Percentiles rank a stretch among this genome's conserved stretches.
Evolutionary conservation across 2,329 filamentous ascomycete species (phyloP).

Genomic region (Ilyonectria destructans): DNA sequence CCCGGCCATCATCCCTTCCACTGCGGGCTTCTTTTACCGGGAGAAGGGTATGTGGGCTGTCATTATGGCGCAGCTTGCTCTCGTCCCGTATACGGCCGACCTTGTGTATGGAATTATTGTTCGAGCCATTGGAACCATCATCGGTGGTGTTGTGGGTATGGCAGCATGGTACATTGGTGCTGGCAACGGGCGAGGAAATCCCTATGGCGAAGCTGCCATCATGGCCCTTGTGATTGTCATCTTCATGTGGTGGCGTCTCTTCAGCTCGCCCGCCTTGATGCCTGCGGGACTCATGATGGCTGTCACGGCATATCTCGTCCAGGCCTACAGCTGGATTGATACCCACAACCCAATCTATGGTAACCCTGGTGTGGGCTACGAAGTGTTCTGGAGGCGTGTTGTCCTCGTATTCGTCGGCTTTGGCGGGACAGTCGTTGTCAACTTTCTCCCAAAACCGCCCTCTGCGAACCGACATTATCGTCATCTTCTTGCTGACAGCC

Average conservation of each 20-base stretch:
- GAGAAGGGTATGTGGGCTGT: slow-evolving; percentile 43
- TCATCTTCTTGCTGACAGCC: slow-evolving; percentile 24
- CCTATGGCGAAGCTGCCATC: slow-evolving; percentile 39
- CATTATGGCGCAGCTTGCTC: slow-evolving; percentile 42
- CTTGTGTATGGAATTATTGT: slow-evolving; percentile 37
- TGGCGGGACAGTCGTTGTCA: slow-evolving; percentile 21
- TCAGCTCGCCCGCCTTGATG: slow-evolving; percentile 38
- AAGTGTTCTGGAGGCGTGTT: slow-evolving; percentile 28
- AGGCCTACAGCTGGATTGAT: slow-evolving; percentile 42
- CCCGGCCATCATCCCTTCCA: slow-evolving; percentile 25
- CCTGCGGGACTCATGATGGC: slow-evolving; percentile 41
- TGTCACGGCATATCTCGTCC: slow-evolving; percentile 40
- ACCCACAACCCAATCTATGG: slow-evolving; percentile 39
- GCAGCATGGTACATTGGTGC: slow-evolving; percentile 26
- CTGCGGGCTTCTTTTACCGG: slow-evolving; percentile 40
- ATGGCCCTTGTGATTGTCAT: slow-evolving; percentile 36
- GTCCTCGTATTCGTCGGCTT: slow-evolving; percentile 30
- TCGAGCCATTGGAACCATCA: slow-evolving; percentile 16
- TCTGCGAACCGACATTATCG: slow-evolving; percentile 32
- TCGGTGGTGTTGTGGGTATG: slow-evolving; percentile 26
- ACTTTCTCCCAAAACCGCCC: slow-evolving; percentile 29
- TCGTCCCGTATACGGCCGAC: slow-evolving; percentile 42
- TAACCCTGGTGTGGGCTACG: slow-evolving; percentile 31
- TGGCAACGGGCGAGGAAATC: slow-evolving; percentile 29
- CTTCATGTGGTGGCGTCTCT: slow-evolving; percentile 45